Percentiles rank a stretch among this genome's conserved stretches.
These are phyloP conservation scores for Xylaria scruposa DNA, from an alignment of 495 filamentous ascomycete species.

Conservation along the genomic window DNA sequence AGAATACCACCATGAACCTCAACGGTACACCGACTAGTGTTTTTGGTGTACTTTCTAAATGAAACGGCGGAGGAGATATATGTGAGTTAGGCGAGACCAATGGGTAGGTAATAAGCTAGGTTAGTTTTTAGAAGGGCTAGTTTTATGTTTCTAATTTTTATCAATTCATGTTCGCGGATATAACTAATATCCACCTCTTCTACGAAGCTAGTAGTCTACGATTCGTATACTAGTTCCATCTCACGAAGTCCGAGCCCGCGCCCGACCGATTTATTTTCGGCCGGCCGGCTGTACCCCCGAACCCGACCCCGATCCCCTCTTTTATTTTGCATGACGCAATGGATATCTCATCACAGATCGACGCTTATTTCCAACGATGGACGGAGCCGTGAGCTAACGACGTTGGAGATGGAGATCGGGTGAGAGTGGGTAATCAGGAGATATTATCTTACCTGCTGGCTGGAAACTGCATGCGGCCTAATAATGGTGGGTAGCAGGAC, in stretches of 20 bases:
- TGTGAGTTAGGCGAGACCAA: no score
- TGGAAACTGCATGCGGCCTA: no score
- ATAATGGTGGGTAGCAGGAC: no score
- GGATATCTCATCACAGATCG: neutral
- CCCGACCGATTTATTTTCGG: neutral
- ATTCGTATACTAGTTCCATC: neutral
- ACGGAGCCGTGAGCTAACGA: neutral
- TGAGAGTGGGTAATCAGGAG: neutral
- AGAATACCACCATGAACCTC: no score
- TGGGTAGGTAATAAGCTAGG: no score
- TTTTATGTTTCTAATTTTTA: no score
- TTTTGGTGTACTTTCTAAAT: no score
- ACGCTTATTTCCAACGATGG: neutral
- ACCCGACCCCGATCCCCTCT: slow-evolving; percentile 13
- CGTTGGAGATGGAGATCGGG: neutral
- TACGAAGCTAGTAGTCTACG: no score
- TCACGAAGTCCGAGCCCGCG: neutral
- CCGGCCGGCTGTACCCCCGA: slow-evolving; percentile 3
- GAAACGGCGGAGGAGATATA: no score
- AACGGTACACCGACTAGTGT: no score
- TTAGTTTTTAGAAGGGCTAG: no score
- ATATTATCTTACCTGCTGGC: neutral
- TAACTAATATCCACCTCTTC: neutral
- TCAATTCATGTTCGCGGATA: neutral
- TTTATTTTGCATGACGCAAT: slow-evolving; percentile 1